Evolutionary conservation across 768 basidiomycete genomes (phyloP), one percentile per base, ranked within the genome.

Genomic region (Xerocomellus dryophilus): DNA sequence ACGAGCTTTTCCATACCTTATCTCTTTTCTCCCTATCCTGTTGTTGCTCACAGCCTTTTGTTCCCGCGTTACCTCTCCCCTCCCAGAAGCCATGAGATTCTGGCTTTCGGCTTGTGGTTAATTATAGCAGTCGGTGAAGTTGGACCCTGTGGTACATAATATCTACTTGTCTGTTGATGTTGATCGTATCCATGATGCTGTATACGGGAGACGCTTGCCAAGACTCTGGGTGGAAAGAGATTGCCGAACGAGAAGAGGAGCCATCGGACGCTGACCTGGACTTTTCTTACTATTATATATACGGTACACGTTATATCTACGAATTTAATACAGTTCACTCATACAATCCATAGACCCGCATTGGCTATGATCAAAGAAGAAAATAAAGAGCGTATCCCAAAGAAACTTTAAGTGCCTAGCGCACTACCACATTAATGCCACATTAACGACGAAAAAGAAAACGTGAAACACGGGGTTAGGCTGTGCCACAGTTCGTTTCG

Each of bases 131-230:
- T 46, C 49, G 10, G 10, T n/a, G 49, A 61, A 42, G 42, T 47
- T 39, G 62, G 50, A 48, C 39, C 25, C 11, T 12, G n/a, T 43
- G 47, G 23, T 51, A 61, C 41, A 46, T 49, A 50, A 38, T 51
- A 50, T 32, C 25, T 39, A 31, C 20, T 43, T 23, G 17, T 18
- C 5, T 20, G 12, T 12, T 9, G 47, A 43, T 27, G 36, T n/a
- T 42, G 23, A 38, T 35, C 20, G 2, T 42, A 21, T 25, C 14
- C 23, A 21, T 54, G 23, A 34, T 53, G 10, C 10, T 42, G 18
- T 17, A 27, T 43, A n/a, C 40, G 32, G 12, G 20, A 5, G 15
- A n/a, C 12, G 7, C 29, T 43, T 14, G 34, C n/a, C n/a, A n/a
- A n/a, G 23, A 32, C 21, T 14, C 27, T 10, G 43, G 21, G n/a